Conservation (phyloP, 129 eudicot species). For the Escallonia herrerae region DNA sequence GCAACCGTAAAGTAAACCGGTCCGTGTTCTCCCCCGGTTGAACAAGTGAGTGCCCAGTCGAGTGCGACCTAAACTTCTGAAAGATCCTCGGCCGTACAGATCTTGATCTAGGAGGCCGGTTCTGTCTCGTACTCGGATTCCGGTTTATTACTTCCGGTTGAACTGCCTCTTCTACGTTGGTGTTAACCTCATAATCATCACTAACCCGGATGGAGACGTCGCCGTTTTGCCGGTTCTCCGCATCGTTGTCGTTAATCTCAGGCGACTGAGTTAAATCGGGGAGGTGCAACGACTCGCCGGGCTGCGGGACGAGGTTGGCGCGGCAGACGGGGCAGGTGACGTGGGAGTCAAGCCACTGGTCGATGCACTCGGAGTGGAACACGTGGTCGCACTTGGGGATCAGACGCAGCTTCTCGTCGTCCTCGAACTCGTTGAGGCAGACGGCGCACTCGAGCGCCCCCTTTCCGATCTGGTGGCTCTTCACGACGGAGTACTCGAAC, state of each 20-base stretch:
- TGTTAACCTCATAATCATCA: constrained; percentile 6
- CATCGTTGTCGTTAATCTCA: background rate
- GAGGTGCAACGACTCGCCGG: constrained; percentile 23
- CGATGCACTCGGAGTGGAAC: constrained; percentile 83
- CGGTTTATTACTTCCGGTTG: constrained; percentile 18
- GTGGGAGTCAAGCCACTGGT: constrained; percentile 74
- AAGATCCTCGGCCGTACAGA: constrained; percentile 36
- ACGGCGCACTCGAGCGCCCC: constrained; percentile 83
- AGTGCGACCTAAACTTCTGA: constrained; percentile 60
- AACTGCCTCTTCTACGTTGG: background rate
- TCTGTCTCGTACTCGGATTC: constrained; percentile 18
- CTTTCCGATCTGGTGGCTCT: constrained; percentile 59
- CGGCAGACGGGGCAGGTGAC: constrained; percentile 79
- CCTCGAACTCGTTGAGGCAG: constrained; percentile 76
- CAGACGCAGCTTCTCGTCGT: constrained; percentile 68
- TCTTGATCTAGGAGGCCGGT: constrained; percentile 39
- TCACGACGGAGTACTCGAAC: constrained; percentile 53
- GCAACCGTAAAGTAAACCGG: constrained; percentile 69
- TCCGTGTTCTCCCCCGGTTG: constrained; percentile 63
- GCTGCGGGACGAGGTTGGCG: constrained; percentile 42
- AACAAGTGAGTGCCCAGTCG: constrained; percentile 79
- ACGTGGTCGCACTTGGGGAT: constrained; percentile 88
- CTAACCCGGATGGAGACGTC: constrained; percentile 25
- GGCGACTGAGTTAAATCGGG: background rate
- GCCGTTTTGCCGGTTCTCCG: constrained; percentile 6